Conservation (phyloP, 208 protist species). For the Leishmania martiniquensis region DNA sequence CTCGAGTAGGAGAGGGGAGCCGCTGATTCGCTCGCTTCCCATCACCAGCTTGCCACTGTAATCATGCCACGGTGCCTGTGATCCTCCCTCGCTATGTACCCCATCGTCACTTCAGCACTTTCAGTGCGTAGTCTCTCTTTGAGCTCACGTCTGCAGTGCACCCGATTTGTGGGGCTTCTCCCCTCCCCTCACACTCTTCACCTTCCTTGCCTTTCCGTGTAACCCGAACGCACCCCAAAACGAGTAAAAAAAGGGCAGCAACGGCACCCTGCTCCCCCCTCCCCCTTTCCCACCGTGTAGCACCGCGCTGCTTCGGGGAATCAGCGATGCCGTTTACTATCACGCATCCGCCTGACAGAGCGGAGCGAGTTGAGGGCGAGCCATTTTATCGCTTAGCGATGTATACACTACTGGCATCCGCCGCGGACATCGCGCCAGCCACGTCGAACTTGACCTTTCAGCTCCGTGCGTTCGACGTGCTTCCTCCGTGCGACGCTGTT, state of each 20-base stretch:
- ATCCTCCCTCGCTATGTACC: not conserved
- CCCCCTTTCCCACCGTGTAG: too few relatives aligned
- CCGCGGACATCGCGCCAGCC: not conserved
- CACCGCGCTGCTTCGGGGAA: not conserved
- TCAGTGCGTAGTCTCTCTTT: not conserved
- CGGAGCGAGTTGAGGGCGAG: conserved; percentile 32
- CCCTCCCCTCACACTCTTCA: too few relatives aligned
- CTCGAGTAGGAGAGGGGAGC: not conserved
- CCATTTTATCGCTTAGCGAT: conserved; percentile 36
- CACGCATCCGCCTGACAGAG: conserved; percentile 31
- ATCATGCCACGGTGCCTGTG: not conserved
- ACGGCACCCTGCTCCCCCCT: not conserved
- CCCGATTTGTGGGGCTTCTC: not conserved
- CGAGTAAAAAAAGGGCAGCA: not conserved
- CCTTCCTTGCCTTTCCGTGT: not conserved
- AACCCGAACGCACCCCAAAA: not conserved
- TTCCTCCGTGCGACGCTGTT: conserved; percentile 43
- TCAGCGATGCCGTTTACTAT: conserved; percentile 36
- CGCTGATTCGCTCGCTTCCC: not conserved
- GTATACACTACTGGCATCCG: conserved; percentile 12
- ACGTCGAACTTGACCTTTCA: conserved; percentile 24
- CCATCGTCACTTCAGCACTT: not conserved
- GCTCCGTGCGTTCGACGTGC: conserved; percentile 36
- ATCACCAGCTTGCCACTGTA: not conserved
- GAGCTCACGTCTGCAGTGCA: not conserved